Percentiles rank a stretch among this genome's conserved stretches.
These are phyloP conservation scores for Pulveroboletus sp. DNA, from an alignment of 768 basidiomycete species.

Conservation along the genomic window DNA sequence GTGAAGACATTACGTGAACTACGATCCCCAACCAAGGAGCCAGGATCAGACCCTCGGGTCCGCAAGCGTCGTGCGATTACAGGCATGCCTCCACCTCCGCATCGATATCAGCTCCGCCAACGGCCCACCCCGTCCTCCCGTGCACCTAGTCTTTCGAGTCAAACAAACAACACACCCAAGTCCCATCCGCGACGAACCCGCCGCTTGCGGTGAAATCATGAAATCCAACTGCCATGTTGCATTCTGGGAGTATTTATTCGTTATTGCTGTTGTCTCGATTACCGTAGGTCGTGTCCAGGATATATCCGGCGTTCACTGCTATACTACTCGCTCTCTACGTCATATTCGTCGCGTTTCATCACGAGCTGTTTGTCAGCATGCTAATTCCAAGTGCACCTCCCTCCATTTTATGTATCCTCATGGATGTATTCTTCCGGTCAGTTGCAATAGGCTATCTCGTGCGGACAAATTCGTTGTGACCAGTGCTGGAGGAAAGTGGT, in stretches of 20 bases:
- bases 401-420: slow-evolving; percentile 11
- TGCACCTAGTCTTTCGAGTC: slow-evolving; percentile 16
- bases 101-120: slow-evolving; percentile 31
- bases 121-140: slow-evolving; percentile 21
- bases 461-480: too few species aligned
- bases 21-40: slow-evolving; percentile 8
- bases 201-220: slow-evolving; percentile 9
- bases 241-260: slow-evolving; percentile 28
- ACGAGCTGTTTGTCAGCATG: not conserved
- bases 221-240: not conserved
- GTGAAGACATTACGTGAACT: slow-evolving; percentile 7
- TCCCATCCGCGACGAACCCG: slow-evolving; percentile 15
- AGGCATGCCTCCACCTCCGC: slow-evolving; percentile 7
- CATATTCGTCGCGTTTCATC: not conserved
- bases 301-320: slow-evolving; percentile 5
- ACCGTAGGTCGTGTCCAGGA: slow-evolving; percentile 3
- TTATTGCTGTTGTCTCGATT: slow-evolving; percentile 35
- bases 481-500: too few species aligned
- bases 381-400: not conserved
- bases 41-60: not conserved
- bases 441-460: too few species aligned
- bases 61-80: slow-evolving; percentile 9
- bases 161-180: slow-evolving; percentile 9
- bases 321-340: not conserved
- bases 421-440: slow-evolving; percentile 4